Base-by-base conservation (phyloP, 2,329 filamentous ascomycete species). In the Ilyonectria mors-panacis region DNA sequence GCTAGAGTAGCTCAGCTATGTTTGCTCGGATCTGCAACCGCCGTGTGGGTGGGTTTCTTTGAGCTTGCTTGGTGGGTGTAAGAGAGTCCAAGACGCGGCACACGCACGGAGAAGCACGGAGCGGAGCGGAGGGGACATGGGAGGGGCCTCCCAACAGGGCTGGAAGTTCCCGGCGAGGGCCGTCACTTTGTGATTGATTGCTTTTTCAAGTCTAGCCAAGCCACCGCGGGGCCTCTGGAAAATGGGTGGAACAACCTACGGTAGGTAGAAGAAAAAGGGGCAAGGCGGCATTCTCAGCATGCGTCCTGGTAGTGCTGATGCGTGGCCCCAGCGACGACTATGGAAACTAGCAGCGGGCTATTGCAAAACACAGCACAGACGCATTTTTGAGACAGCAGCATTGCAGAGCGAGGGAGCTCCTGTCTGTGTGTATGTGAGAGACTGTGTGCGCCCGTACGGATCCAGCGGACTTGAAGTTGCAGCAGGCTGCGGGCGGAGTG, bases 241-340 rank as follows among this genome's bases (percentile, higher is more conserved):
- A 28, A 54, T n/a, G 56, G 56, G 56, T 65, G 62, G 62, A 60
- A 65, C 63, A 28, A 21, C 26, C 26, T 6, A 26, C 26, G 26
- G 26, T 5, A 26, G 23, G 39, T 50, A 42, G 50, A 37, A 48
- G 28, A n/a, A 47, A 65, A 57, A 44, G 37, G 63, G 63, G 63
- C 39, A n/a, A 42, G 60, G 39, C 39, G 39, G 39, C 39, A 17
- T 42, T 7, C n/a, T 8, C 37, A n/a, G n/a, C 6, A n/a, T 42
- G 15, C 15, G 39, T n/a, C 39, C 5, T n/a, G 30, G 21, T 30
- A 37, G 54, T 15, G 17, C n/a, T 21, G n/a, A 30, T 33, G 15
- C 15, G 35, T 42, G 45, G 53, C 60, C 55, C n/a, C 39, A 6
- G 26, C 26, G 26, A 5, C 26, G 26, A 26, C 26, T 26, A 26